Base-by-base conservation (phyloP, 768 basidiomycete genomes). In the Grammothele lineata region DNA sequence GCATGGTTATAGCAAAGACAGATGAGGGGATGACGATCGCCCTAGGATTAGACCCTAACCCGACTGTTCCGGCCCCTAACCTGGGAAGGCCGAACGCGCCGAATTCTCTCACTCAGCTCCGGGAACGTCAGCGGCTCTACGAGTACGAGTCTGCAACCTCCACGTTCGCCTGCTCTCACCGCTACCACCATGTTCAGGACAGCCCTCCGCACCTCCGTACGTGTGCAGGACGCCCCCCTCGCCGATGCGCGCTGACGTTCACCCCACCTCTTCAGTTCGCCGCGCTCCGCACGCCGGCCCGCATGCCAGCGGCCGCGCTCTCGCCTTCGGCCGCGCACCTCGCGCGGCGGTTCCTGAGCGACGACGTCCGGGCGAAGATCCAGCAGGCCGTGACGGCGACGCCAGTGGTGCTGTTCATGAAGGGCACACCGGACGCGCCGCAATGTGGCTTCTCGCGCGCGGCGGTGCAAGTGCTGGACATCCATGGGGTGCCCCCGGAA, bases 351-450 rank as follows among this genome's bases (percentile, higher is more conserved):
- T 76, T 73, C 54, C 71, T 91, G 38, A 79, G 81, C 4, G 73
- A 81, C 25, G 79, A 88, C 48, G 70, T 77, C 4, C 78, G 85
- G 18, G 56, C 72, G 10, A 69, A 76, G 57, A 80, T 91, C n/a
- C 77, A 87, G 62, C 65, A 80, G 56, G 92, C 93, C 2, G 77
- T 98, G 22, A 67, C 74, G 7, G 69, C 76, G 1, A 80, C 78
- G 36, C 93, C 93, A 0, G 77, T 98, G 5, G 96, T 99, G 1
- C 72, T 98, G 4, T 98, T 99, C 72, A 98, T 99, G 95, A 99
- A 99, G 64, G 96, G 96, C 9, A 92, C 87, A 14, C 92, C 89
- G 0, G 75, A 82, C 19, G 62, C 73, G 5, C 95, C 95, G 2
- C 83, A 92, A 58, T 98, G 95, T 51, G 95, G 95, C 11, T 99